Evolutionary conservation across 1,139 yeast genomes (phyloP), one percentile per base, ranked within the genome.

Genomic region (Pichia kudriavzevii): DNA sequence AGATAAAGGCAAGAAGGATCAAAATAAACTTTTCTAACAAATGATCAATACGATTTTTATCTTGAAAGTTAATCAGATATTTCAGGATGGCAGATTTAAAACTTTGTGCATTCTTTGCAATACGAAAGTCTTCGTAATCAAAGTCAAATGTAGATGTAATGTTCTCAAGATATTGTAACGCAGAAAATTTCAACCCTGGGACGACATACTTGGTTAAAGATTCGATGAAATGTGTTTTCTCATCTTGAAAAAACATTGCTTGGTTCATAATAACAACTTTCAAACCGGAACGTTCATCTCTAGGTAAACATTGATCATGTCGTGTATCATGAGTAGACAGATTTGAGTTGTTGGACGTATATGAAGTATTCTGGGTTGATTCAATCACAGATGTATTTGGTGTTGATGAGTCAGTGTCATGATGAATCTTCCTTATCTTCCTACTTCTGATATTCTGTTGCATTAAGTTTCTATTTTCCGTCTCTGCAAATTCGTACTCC

Each of bases 401-500:
- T 11, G 40, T 22, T 10, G 47, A 41, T 7, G 38, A 29, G 1
- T 38, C 42, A 13, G 34, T 28, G 1, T 39, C 26, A 17, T 47
- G 47, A n/a, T n/a, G n/a, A 22, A 38, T 39, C 9, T 30, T 7
- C 7, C 43, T 43, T 8, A 45, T 20, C 31, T 44, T 47, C 28
- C 52, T 41, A 26, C 43, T 48, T 39, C 49, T 48, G 23, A 30
- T 31, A 9, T 42, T 45, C 24, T 31, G 17, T 25, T 39, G 40
- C 14, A 35, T 45, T 24, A 59, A 35, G 19, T 39, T 56, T 42
- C 53, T 61, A 40, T 49, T 60, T 41, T 66, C 77, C 44, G 61
- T 59, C 4, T 55, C 53, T 25, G 82, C 56, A 48, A 85, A 83
- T 60, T 74, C 72, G 58, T 75, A 74, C 48, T 83, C 93, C 47